Evolutionary conservation across 306 rosid genomes (phyloP), one percentile per base, ranked within the genome.

Genomic region (Sphenostylis stenocarpa): DNA sequence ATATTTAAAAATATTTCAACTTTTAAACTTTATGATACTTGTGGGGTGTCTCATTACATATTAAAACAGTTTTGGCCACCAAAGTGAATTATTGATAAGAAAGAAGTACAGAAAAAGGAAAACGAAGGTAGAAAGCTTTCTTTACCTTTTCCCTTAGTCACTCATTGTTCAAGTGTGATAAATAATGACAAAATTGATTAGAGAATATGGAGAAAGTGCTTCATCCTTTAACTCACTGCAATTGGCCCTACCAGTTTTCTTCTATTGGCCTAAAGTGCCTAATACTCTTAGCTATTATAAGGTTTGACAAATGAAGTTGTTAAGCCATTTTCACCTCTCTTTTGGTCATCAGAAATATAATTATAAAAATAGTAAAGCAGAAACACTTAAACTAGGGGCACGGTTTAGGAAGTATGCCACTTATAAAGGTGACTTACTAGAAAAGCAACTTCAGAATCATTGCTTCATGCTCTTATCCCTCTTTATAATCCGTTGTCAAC

Each of bases 291-390:
- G 39, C 24, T 44, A 36, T 31, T 33, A 29, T 36, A 39, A 38
- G 72, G 58, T 58, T 78, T 78, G 77, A 58, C 52, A 67, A 56
- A 28, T 34, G 36, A 7, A 58, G 73, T 39, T 78, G 63, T 26
- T 60, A 81, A 78, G 74, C 74, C 80, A 78, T 43, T 73, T 69
- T 78, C 70, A 63, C 57, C 72, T 58, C 73, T 13, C 57, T 75
- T 67, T 73, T 57, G 88, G 26, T 34, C 66, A 20, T 60, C 53
- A 67, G 34, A 19, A 60, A 36, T 79, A 65, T 65, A 39, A 47
- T 56, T 79, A 69, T 53, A 14, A 61, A 51, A 71, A 39, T 55
- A 61, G 47, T 44, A 78, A 39, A 58, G 62, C 53, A 38, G 7
- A 75, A 26, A 65, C 65, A 31, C 41, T 65, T 71, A 20, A n/a